These are phyloP conservation scores for Monosporozyma aerobia DNA, from an alignment of 805 yeast species.

Conservation along the genomic window DNA sequence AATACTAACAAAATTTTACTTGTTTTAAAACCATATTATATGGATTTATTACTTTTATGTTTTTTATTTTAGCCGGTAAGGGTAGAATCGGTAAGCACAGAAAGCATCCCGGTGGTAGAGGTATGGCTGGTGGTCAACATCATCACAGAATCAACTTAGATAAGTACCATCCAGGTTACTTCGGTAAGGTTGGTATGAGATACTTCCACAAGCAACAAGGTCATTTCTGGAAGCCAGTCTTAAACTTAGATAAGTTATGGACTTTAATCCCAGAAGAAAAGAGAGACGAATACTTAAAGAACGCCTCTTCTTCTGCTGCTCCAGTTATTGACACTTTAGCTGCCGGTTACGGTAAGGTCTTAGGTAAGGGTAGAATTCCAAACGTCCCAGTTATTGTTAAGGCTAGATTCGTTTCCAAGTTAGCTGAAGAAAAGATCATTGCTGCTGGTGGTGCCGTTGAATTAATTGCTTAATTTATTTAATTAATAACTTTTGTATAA, in stretches of 20 bases:
- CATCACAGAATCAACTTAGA: slow-evolving; percentile 99
- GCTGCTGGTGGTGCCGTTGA: slow-evolving; percentile 99
- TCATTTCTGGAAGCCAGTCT: slow-evolving; percentile 96
- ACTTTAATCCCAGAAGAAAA: slow-evolving; percentile 86
- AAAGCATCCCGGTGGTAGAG: slow-evolving; percentile 99
- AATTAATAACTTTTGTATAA: slow-evolving; percentile 5
- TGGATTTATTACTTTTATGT: not conserved
- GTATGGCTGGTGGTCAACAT: slow-evolving; percentile 99
- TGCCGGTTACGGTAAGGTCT: slow-evolving; percentile 99
- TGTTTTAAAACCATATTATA: not conserved
- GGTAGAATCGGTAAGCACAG: slow-evolving; percentile 99
- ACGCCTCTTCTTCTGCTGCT: slow-evolving; percentile 81
- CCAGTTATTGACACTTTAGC: slow-evolving; percentile 99
- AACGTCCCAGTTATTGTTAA: slow-evolving; percentile 96
- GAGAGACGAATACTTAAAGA: slow-evolving; percentile 86
- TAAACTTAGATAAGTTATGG: slow-evolving; percentile 99
- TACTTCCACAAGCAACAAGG: slow-evolving; percentile 91
- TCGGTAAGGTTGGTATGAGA: slow-evolving; percentile 99
- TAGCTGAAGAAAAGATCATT: slow-evolving; percentile 99
- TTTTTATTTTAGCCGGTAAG: slow-evolving; percentile 75
- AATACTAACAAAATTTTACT: not conserved
- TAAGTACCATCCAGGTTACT: slow-evolving; percentile 99
- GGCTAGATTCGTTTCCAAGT: slow-evolving; percentile 98
- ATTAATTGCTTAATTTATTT: slow-evolving; percentile 75
- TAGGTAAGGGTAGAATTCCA: slow-evolving; percentile 99